Evolutionary conservation across 306 rosid species (phyloP).

Genomic region (Prunus fruticosa): DNA sequence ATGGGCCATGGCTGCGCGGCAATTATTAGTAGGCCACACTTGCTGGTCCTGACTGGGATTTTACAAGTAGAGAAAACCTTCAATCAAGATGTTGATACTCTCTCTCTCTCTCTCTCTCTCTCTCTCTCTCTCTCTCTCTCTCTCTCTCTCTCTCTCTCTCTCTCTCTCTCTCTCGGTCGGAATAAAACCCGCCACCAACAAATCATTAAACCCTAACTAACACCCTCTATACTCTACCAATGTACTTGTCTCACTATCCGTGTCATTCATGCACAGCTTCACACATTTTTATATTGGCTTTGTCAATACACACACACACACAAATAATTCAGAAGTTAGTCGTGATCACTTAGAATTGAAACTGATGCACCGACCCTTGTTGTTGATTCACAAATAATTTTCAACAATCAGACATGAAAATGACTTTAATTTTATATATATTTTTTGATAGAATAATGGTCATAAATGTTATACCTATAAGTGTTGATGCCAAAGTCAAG

Average conservation of each 20-base stretch:
- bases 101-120: not conserved
- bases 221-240: too few species aligned
- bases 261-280: too few species aligned
- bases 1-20: slow-evolving; percentile 33
- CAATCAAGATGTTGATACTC: slow-evolving; percentile 30
- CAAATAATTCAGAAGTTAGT: slow-evolving; percentile 4
- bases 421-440: slow-evolving; percentile 1
- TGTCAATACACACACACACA: not conserved
- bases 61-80: slow-evolving; percentile 27
- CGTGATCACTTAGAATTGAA: not conserved
- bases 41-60: slow-evolving; percentile 51
- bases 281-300: not conserved
- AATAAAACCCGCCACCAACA: slow-evolving; percentile 58
- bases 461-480: slow-evolving; percentile 32
- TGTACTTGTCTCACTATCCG: too few species aligned
- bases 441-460: not conserved
- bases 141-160: slow-evolving; percentile 1
- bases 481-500: slow-evolving; percentile 27
- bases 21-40: slow-evolving; percentile 62
- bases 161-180: slow-evolving; percentile 47
- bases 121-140: slow-evolving; percentile 3
- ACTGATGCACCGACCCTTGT: not conserved
- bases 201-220: slow-evolving; percentile 29
- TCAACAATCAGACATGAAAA: not conserved
- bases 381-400: not conserved